Conservation (phyloP, 169 alveolate genomes). For the Eimeria brunetti region DNA sequence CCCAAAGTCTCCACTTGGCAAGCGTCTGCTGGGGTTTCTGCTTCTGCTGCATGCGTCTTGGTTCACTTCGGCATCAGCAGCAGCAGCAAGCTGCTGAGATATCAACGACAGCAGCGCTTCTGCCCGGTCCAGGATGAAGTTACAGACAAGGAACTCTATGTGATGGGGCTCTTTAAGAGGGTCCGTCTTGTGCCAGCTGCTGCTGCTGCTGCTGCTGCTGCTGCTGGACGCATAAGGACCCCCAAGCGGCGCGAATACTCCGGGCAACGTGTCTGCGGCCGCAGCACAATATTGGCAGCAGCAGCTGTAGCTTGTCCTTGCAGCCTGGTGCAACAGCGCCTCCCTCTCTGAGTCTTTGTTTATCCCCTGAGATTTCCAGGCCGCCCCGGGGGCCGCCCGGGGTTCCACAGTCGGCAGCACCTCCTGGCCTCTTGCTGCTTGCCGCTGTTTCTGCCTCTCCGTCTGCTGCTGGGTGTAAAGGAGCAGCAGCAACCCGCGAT, state of each 20-base stretch:
- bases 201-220: slow-evolving; percentile 43
- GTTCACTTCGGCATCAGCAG: neutral
- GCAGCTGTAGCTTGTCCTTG: neutral
- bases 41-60: neutral
- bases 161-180: neutral
- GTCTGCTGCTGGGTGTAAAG: slow-evolving; percentile 5
- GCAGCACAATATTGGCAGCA: slow-evolving; percentile 44
- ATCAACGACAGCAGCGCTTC: slow-evolving; percentile 37
- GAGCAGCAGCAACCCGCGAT: slow-evolving; percentile 31
- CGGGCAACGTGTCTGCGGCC: slow-evolving; percentile 4
- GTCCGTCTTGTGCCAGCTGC: neutral
- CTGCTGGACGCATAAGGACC: neutral
- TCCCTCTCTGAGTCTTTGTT: neutral
- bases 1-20: neutral
- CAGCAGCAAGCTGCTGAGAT: slow-evolving; percentile 5
- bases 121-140: neutral
- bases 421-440: neutral
- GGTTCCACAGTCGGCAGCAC: neutral
- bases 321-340: neutral
- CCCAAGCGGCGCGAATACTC: slow-evolving; percentile 14
- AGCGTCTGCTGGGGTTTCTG: neutral
- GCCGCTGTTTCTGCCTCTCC: neutral
- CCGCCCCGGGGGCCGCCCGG: neutral
- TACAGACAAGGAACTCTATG: neutral
- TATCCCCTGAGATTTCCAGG: neutral